Evolutionary conservation across 2,329 filamentous ascomycete species (phyloP), one percentile per base, ranked within the genome.

Genomic region (Xylaria sp.): DNA sequence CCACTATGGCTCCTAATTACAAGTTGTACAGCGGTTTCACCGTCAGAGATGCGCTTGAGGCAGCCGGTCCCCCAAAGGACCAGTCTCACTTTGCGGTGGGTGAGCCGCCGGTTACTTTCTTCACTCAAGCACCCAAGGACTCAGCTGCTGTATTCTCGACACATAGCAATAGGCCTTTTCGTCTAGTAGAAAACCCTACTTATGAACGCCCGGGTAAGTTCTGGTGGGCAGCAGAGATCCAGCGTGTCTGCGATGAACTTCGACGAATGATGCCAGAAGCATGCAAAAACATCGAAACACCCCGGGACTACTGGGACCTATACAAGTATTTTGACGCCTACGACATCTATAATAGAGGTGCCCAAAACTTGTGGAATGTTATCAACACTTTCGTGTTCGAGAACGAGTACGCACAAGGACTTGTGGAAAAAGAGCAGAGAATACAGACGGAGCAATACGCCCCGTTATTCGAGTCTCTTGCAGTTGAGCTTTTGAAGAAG

Each of bases 351-450:
- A 56, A 78, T 42, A 77, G 81, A 12, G 85, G 85, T 7, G 82
- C 81, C 0, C 76, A 81, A 68, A 87, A 87, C 68, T 76, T 86
- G 12, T 85, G 81, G 81, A 82, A 82, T 30, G 78, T 86, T 39
- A 71, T 85, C 53, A 79, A 81, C 34, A 78, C 79, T 8, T 73
- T 86, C 1, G 75, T 73, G 48, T 76, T 78, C 17, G 82, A 85
- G 72, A 85, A 84, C 32, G 65, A 73, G 42, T 73, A 76, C 12
- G 78, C n/a, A 5, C 48, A 47, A 9, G 19, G 14, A 6, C 3
- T 57, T 11, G 61, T 71, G 4, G 42, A 62, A 1, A 39, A 42
- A 1, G 67, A 69, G 47, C 53, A 63, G 24, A 50, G 14, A 30
- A 4, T 8, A 19, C 51, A 61, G 48, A 32, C 56, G 2, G 53